phyloP scores from a whole-genome alignment of 1,284 basidiomycete genomes.

The Leccinum fuscescens region DNA sequence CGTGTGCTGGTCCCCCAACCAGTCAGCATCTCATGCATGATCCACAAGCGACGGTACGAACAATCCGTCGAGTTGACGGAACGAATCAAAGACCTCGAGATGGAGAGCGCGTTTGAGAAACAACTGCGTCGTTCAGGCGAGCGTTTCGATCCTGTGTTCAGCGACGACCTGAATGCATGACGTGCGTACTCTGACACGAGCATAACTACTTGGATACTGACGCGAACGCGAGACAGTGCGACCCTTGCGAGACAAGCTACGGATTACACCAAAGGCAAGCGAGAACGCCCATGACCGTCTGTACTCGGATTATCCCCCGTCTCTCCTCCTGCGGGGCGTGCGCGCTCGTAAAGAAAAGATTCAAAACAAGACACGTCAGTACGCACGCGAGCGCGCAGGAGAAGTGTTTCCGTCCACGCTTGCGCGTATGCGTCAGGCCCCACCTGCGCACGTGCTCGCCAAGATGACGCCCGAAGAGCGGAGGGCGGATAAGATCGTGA shows the following conservation, averaged over 20 bases:
- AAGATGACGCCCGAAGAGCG: constrained; percentile 50
- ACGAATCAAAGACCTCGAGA: constrained; percentile 43
- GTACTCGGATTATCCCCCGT: constrained; percentile 42
- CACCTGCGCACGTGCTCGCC: constrained; percentile 58
- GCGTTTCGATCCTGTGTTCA: constrained; percentile 20
- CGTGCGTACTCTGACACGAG: constrained; percentile 19
- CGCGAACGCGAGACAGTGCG: constrained; percentile 18
- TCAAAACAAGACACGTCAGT: constrained; percentile 60
- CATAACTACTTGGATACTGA: constrained; percentile 4
- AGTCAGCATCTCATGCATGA: constrained; percentile 62
- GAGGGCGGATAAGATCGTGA: constrained; percentile 46
- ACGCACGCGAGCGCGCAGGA: constrained; percentile 57
- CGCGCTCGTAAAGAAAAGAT: constrained; percentile 58
- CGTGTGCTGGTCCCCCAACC: constrained; percentile 74
- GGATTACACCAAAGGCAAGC: constrained; percentile 34
- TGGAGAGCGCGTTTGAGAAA: constrained; percentile 58
- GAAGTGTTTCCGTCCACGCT: constrained; percentile 51
- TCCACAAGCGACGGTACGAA: constrained; percentile 48
- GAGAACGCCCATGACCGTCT: constrained; percentile 42
- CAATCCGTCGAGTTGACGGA: constrained; percentile 36
- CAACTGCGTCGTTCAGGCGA: constrained; percentile 29
- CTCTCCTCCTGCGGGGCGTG: constrained; percentile 48
- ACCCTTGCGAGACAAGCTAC: constrained; percentile 24
- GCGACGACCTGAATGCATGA: constrained; percentile 24
- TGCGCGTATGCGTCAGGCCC: constrained; percentile 46